These are phyloP conservation scores for Penicillium glabrum DNA, from an alignment of 2,329 filamentous ascomycete species.

Conservation along the genomic window DNA sequence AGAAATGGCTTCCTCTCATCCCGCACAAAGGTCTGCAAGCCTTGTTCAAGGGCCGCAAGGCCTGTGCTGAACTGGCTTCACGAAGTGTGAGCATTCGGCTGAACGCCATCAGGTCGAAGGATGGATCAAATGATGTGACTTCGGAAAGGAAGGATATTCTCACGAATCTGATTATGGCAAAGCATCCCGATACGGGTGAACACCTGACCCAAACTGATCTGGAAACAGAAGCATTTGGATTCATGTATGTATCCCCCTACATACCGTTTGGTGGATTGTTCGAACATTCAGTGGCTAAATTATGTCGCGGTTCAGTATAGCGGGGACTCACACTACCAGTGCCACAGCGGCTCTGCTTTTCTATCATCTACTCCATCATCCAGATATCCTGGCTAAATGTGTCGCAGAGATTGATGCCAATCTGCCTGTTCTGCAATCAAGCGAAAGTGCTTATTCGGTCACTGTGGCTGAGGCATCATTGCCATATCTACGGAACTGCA, in stretches of 20 bases:
- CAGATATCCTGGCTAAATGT: slow-evolving; percentile 17
- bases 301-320: slow-evolving; percentile 21
- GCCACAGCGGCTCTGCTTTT: slow-evolving; percentile 31
- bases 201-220: slow-evolving; percentile 30
- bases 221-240: slow-evolving; percentile 39
- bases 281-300: not conserved
- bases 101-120: not conserved
- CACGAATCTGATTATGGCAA: slow-evolving; percentile 38
- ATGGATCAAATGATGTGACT: not conserved
- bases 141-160: slow-evolving; percentile 29
- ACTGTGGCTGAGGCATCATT: slow-evolving; percentile 22
- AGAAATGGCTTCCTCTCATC: slow-evolving; percentile 24
- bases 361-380: slow-evolving; percentile 33
- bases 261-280: not conserved
- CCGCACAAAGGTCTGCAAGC: slow-evolving; percentile 19
- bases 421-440: not conserved
- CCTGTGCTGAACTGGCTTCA: slow-evolving; percentile 10
- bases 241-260: slow-evolving; percentile 30
- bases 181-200: slow-evolving; percentile 37
- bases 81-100: slow-evolving; percentile 13
- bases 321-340: slow-evolving; percentile 35
- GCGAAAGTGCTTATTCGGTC: slow-evolving; percentile 24
- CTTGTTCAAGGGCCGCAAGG: slow-evolving; percentile 23
- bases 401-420: slow-evolving; percentile 7
- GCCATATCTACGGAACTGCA: slow-evolving; percentile 27